Evolutionary conservation across 2,329 filamentous ascomycete species (phyloP).

Genomic region (Rugonectria rugulosa): DNA sequence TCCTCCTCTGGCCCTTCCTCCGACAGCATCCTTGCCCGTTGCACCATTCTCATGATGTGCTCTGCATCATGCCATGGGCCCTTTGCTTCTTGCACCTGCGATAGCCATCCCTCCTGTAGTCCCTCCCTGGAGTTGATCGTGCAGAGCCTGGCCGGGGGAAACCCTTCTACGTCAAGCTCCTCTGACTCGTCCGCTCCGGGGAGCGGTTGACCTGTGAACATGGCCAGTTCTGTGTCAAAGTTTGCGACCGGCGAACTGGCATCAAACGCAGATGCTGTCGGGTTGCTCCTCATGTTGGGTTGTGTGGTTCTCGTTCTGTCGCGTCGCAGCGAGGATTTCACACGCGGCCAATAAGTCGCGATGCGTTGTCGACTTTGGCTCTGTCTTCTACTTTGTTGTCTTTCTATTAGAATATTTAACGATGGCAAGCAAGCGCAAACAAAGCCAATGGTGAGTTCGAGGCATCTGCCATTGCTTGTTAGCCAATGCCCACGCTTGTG

Average conservation of each 20-base stretch:
- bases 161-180: neutral
- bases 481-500: constrained; percentile 1
- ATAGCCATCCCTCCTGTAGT: constrained; percentile 28
- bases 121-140: constrained; percentile 25
- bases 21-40: constrained; percentile 23
- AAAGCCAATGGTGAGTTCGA: constrained; percentile 33
- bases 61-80: constrained; percentile 14
- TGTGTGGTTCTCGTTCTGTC: neutral
- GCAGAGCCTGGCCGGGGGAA: neutral
- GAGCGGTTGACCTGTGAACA: constrained; percentile 28
- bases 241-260: neutral
- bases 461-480: neutral
- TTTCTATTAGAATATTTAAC: constrained; percentile 11
- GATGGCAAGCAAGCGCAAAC: constrained; percentile 35
- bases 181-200: neutral
- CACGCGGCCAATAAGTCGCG: neutral
- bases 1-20: constrained; percentile 28
- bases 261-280: neutral
- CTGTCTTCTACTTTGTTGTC: neutral
- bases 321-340: neutral
- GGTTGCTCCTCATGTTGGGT: neutral
- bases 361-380: neutral
- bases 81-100: neutral
- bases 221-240: constrained; percentile 32
- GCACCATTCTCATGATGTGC: constrained; percentile 33